Conservation (phyloP, 345 rosid genomes). For the Xanthoceras sorbifolium region DNA sequence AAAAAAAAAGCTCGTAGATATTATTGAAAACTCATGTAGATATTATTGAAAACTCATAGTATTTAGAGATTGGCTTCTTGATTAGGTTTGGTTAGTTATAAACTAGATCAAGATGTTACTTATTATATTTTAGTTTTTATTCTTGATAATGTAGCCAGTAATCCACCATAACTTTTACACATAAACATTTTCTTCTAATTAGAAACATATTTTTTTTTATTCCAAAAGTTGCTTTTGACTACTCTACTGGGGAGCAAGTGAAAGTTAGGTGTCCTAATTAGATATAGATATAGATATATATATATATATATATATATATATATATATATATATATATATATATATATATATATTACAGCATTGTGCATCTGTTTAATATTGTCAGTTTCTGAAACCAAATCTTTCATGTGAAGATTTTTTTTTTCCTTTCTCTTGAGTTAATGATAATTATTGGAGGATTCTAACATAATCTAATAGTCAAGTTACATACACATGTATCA, state of each 20-base stretch:
- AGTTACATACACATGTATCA: constrained; percentile 23
- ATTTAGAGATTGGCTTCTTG: too few relatives aligned
- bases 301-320: too few relatives aligned
- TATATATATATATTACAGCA: constrained; percentile 21
- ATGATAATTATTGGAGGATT: background rate
- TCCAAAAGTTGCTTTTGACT: background rate
- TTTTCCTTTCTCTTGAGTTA: constrained; percentile 4
- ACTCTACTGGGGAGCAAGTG: constrained; percentile 20
- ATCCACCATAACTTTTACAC: constrained; percentile 1
- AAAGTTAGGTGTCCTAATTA: constrained; percentile 32
- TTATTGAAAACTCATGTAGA: too few relatives aligned
- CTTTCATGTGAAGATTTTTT: constrained; percentile 25
- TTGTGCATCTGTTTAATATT: constrained; percentile 29
- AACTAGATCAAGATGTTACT: too few relatives aligned
- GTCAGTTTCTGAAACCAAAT: constrained; percentile 36
- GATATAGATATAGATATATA: too few relatives aligned
- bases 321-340: too few relatives aligned
- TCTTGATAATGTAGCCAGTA: background rate
- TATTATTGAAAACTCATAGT: too few relatives aligned
- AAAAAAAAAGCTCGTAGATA: too few relatives aligned
- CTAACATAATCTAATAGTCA: constrained; percentile 20
- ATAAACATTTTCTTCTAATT: background rate
- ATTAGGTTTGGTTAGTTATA: too few relatives aligned
- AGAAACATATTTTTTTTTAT: too few relatives aligned
- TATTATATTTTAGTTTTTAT: background rate